Conservation (phyloP, 2,329 filamentous ascomycete genomes). For the Aureobasidium lini region DNA sequence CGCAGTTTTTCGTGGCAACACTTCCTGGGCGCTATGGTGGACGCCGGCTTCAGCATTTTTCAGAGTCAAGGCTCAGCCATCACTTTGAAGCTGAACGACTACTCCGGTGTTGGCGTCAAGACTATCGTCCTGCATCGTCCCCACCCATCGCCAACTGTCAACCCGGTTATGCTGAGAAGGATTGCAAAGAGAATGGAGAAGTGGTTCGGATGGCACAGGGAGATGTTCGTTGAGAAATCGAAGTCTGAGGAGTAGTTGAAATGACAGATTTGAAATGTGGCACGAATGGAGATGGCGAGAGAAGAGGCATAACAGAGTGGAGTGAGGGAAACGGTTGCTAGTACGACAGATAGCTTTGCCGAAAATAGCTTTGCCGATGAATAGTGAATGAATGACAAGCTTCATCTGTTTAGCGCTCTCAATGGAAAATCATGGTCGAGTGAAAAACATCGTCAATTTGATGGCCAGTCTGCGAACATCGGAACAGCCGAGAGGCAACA, state of each 20-base stretch:
- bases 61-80: slow-evolving; percentile 17
- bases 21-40: slow-evolving; percentile 16
- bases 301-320: too few species aligned
- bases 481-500: too few species aligned
- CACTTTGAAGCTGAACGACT: slow-evolving; percentile 10
- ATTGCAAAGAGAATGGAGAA: slow-evolving; percentile 25
- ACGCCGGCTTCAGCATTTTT: slow-evolving; percentile 16
- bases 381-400: too few species aligned
- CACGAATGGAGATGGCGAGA: too few species aligned
- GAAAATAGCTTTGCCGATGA: too few species aligned
- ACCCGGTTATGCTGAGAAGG: slow-evolving; percentile 23
- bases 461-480: too few species aligned
- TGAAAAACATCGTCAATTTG: too few species aligned
- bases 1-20: slow-evolving; percentile 15
- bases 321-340: too few species aligned
- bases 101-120: background rate
- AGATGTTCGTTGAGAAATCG: slow-evolving; percentile 18
- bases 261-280: too few species aligned
- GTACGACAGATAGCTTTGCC: too few species aligned
- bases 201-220: slow-evolving; percentile 24
- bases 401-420: too few species aligned
- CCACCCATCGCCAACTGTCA: slow-evolving; percentile 23
- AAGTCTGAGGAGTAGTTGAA: background rate
- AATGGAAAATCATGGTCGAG: too few species aligned
- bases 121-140: slow-evolving; percentile 23